A percentile compares a stretch with the other conserved stretches of the same genome.
phyloP scores from a whole-genome alignment of 495 filamentous ascomycete genomes.

The Rhypophila decipiens region DNA sequence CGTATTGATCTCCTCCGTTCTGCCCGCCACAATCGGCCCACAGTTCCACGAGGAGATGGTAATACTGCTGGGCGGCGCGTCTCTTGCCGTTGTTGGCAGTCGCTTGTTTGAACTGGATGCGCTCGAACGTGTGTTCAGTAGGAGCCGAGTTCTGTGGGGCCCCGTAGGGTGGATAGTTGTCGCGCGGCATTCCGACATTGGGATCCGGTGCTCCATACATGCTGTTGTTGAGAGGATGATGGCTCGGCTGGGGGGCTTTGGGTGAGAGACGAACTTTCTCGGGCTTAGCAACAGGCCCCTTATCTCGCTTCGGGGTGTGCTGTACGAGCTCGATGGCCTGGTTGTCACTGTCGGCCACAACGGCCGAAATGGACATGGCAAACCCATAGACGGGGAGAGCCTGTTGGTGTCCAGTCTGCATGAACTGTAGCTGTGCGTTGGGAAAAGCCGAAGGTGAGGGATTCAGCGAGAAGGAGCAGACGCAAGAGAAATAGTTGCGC shows the following conservation, averaged over 20 bases:
- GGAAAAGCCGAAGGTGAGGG: constrained; percentile 36
- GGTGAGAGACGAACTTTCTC: constrained; percentile 64
- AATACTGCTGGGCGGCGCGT: constrained; percentile 87
- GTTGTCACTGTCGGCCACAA: constrained; percentile 69
- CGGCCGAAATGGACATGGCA: constrained; percentile 81
- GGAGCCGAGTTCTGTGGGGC: constrained; percentile 37
- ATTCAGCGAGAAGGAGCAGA: constrained; percentile 69
- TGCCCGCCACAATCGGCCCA: constrained; percentile 63
- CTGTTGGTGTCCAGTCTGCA: constrained; percentile 27
- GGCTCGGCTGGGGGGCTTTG: constrained; percentile 47
- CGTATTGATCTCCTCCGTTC: constrained; percentile 42
- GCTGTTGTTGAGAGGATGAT: constrained; percentile 34
- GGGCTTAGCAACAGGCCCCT: constrained; percentile 78
- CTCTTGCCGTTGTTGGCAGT: constrained; percentile 96
- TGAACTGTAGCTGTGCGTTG: constrained; percentile 33
- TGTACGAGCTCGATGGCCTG: constrained; percentile 85
- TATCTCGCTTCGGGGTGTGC: constrained; percentile 92
- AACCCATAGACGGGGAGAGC: constrained; percentile 56
- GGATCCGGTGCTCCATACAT: constrained; percentile 26
- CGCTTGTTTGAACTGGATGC: constrained; percentile 94
- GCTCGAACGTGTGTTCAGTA: constrained; percentile 70
- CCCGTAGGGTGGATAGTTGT: constrained; percentile 34
- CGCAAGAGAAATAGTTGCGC: constrained; percentile 88
- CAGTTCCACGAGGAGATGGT: constrained; percentile 85
- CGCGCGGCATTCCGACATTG: constrained; percentile 31